phyloP scores from a whole-genome alignment of 2,329 filamentous ascomycete genomes.

The Talaromyces funiculosus region DNA sequence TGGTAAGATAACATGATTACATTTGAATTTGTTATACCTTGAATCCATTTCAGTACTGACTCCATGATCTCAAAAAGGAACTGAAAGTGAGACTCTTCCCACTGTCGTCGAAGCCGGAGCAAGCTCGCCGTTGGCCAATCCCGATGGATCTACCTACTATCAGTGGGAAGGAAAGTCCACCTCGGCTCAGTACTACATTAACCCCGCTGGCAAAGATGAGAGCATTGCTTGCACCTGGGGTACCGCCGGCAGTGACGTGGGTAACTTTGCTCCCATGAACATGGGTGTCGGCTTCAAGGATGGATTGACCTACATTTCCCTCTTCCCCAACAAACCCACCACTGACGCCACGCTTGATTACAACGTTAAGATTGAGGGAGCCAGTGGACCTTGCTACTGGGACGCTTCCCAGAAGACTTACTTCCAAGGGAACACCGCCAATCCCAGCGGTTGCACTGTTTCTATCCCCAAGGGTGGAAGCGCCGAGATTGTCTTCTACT shows the following conservation, averaged over 20 bases:
- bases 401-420: conserved; percentile 57
- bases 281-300: conserved; percentile 68
- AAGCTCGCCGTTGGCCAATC: conserved; percentile 58
- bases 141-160: conserved; percentile 68
- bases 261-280: conserved; percentile 86
- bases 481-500: conserved; percentile 45
- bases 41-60: too few relatives aligned
- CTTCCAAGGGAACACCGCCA: neutral
- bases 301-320: conserved; percentile 70
- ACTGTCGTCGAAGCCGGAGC: conserved; percentile 57
- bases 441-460: conserved; percentile 72
- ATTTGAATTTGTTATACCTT: too few relatives aligned
- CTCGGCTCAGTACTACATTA: conserved; percentile 95
- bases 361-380: conserved; percentile 70
- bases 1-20: conserved; percentile 44
- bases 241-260: conserved; percentile 48
- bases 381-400: conserved; percentile 59
- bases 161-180: conserved; percentile 68
- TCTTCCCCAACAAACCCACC: conserved; percentile 79
- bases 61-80: too few relatives aligned
- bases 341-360: conserved; percentile 66
- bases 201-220: conserved; percentile 65
- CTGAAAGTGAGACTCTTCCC: conserved; percentile 80
- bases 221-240: conserved; percentile 74
- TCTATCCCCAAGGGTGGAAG: conserved; percentile 47